Base-by-base conservation (phyloP, 495 filamentous ascomycete species). In the Pseudomonodictys pantanalensis region DNA sequence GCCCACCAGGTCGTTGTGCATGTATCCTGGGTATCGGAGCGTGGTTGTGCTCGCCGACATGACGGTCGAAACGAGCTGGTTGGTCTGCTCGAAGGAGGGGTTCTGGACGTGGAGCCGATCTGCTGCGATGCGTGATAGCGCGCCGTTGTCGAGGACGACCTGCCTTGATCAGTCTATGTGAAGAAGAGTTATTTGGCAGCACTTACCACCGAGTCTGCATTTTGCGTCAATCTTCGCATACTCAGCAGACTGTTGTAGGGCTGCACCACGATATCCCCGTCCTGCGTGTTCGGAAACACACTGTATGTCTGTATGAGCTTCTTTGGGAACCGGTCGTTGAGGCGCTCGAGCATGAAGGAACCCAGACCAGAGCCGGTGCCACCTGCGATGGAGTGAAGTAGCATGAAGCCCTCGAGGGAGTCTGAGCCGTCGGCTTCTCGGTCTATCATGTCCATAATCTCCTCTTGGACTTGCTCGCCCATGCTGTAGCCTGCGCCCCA, bases 371-470 rank as follows among this genome's bases (percentile, higher is more conserved):
- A 97, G 9, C 93, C 93, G 23, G 93, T 98, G 39, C 93, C 93
- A 58, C 93, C 93, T 41, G 95, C 95, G 67, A 98, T 98, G 2
- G 93, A 97, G 71, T 98, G 93, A 47, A 98, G 80, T 64, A 98
- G 82, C 92, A 97, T 97, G 75, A 98, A 98, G 12, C 92, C 93
- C 84, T 98, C 93, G 22, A 98, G 78, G 32, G 91, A 96, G 71
- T 98, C 93, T 75, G 92, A 97, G 20, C 93, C 93, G 73, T 98
- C 93, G 17, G 93, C 93, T 73, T 98, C 93, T 54, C 93, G 87
- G 72, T 98, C 95, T 65, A 98, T 97, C 92, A 98, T 98, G 72
- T 98, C 93, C 79, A 97, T 89, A 52, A 98, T 89, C 71, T 97
- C 93, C 69, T 98, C 93, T 62, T 96, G 89, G 18, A 98, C 91